Evolutionary conservation across 2,329 filamentous ascomycete species (phyloP).

Genomic region (Exophiala viscosa): DNA sequence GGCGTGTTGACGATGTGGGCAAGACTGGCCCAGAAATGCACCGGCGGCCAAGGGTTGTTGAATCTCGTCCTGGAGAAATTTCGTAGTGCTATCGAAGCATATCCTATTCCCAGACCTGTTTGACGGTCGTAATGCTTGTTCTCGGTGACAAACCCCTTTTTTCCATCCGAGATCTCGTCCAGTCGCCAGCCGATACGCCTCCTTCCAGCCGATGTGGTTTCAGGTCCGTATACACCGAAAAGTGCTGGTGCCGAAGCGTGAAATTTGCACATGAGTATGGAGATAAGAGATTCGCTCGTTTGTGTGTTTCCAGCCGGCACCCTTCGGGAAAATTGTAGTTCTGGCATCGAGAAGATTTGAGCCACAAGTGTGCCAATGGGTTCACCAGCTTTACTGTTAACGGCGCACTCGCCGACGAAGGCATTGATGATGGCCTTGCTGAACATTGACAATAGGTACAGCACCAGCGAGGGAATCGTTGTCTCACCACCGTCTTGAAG

Average conservation of each 20-base stretch:
- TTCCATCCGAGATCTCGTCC: slow-evolving; percentile 43
- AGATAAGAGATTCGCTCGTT: slow-evolving; percentile 66
- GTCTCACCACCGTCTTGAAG: slow-evolving; percentile 17
- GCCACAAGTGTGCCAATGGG: slow-evolving; percentile 74
- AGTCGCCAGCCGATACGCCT: slow-evolving; percentile 69
- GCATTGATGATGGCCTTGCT: slow-evolving; percentile 70
- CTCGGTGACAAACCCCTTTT: slow-evolving; percentile 58
- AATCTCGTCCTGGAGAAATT: slow-evolving; percentile 69
- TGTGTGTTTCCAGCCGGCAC: slow-evolving; percentile 40
- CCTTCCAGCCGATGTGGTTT: slow-evolving; percentile 67
- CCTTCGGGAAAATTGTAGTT: slow-evolving; percentile 44
- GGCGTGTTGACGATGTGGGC: slow-evolving; percentile 75
- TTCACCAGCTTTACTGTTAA: slow-evolving; percentile 65
- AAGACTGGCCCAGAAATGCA: slow-evolving; percentile 77
- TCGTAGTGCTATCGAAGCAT: slow-evolving; percentile 74
- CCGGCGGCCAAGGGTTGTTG: slow-evolving; percentile 71
- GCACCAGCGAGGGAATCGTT: slow-evolving; percentile 56
- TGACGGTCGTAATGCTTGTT: slow-evolving; percentile 77
- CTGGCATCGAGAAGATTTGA: slow-evolving; percentile 66
- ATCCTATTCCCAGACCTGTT: slow-evolving; percentile 79
- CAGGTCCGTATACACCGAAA: slow-evolving; percentile 75
- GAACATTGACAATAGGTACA: slow-evolving; percentile 75
- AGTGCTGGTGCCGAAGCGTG: slow-evolving; percentile 76
- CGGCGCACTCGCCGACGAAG: slow-evolving; percentile 63
- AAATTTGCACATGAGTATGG: slow-evolving; percentile 84